Evolutionary conservation across 371 early-diverging fungal species (phyloP).

Genomic region (Chytridium lagenaria): DNA sequence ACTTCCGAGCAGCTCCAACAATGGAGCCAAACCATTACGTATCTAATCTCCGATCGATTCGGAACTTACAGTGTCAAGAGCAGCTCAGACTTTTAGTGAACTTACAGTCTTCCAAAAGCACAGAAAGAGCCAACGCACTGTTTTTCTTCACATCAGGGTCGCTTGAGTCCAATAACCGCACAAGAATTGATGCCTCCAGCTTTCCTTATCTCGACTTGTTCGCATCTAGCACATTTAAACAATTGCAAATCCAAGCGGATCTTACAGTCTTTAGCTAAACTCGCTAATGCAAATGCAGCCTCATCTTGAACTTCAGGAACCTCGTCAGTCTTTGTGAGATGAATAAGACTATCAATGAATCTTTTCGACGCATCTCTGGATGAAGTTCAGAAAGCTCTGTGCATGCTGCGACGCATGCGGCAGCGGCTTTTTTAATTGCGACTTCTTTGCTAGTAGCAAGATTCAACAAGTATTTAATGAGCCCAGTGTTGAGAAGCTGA

Average conservation of each 20-base stretch:
- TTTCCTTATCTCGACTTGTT: slow-evolving; percentile 60
- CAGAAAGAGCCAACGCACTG: slow-evolving; percentile 49
- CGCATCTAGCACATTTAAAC: too few species aligned
- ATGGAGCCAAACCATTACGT: slow-evolving; percentile 52
- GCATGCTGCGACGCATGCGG: slow-evolving; percentile 53
- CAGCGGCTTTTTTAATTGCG: slow-evolving; percentile 49
- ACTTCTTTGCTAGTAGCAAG: slow-evolving; percentile 45
- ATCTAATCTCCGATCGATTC: slow-evolving; percentile 55
- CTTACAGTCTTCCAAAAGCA: slow-evolving; percentile 59
- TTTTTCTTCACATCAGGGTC: slow-evolving; percentile 65
- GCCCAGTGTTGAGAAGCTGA: slow-evolving; percentile 45
- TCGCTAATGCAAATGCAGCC: slow-evolving; percentile 57
- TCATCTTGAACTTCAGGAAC: slow-evolving; percentile 59
- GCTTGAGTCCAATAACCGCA: slow-evolving; percentile 50
- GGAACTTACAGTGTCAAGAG: slow-evolving; percentile 31
- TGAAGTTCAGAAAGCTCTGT: slow-evolving; percentile 54
- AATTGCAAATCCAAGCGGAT: neutral
- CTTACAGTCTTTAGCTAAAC: slow-evolving; percentile 58
- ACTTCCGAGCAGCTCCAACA: slow-evolving; percentile 55
- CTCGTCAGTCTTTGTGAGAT: slow-evolving; percentile 45
- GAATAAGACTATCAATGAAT: slow-evolving; percentile 45
- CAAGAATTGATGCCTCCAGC: slow-evolving; percentile 58
- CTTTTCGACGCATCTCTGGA: slow-evolving; percentile 51
- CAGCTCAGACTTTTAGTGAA: neutral
- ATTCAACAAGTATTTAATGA: slow-evolving; percentile 44